A percentile compares a stretch with the other conserved stretches of the same genome.
phyloP scores from a whole-genome alignment of 2,329 filamentous ascomycete species.

The Emydomyces testavorans region DNA sequence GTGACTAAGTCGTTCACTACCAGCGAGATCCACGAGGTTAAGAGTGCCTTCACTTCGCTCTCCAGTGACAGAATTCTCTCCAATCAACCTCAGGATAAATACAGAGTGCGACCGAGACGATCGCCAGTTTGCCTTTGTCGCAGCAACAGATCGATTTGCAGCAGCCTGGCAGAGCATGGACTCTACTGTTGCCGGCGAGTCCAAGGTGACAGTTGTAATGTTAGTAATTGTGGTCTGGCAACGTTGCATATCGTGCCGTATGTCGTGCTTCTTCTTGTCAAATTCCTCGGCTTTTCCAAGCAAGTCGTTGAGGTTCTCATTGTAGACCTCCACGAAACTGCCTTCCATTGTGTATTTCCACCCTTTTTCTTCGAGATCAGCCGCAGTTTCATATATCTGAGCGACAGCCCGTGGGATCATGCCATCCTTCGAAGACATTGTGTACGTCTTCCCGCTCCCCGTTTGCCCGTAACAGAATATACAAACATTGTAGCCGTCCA shows the following conservation, averaged over 20 bases:
- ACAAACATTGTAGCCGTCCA: slow-evolving; percentile 97
- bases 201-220: slow-evolving; percentile 62
- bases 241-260: slow-evolving; percentile 70
- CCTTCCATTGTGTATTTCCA: slow-evolving; percentile 94
- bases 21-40: slow-evolving; percentile 90
- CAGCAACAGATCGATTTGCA: slow-evolving; percentile 80
- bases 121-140: slow-evolving; percentile 93
- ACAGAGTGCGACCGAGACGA: slow-evolving; percentile 92
- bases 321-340: slow-evolving; percentile 95
- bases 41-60: slow-evolving; percentile 85
- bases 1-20: slow-evolving; percentile 80
- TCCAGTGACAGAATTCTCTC: slow-evolving; percentile 59
- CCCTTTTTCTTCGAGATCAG: slow-evolving; percentile 72
- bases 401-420: slow-evolving; percentile 91
- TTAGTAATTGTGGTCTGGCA: slow-evolving; percentile 75
- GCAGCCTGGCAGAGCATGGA: slow-evolving; percentile 67
- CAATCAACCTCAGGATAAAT: slow-evolving; percentile 67
- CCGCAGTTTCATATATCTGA: slow-evolving; percentile 86
- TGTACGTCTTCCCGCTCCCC: slow-evolving; percentile 90
- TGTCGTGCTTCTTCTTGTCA: slow-evolving; percentile 74
- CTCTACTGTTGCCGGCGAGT: slow-evolving; percentile 70
- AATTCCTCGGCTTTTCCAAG: slow-evolving; percentile 60
- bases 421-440: slow-evolving; percentile 81
- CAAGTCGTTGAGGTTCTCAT: slow-evolving; percentile 89
- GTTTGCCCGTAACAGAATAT: slow-evolving; percentile 99